These are phyloP conservation scores for Pestalotiopsis sp. DNA, from an alignment of 2,329 filamentous ascomycete species.

Conservation along the genomic window DNA sequence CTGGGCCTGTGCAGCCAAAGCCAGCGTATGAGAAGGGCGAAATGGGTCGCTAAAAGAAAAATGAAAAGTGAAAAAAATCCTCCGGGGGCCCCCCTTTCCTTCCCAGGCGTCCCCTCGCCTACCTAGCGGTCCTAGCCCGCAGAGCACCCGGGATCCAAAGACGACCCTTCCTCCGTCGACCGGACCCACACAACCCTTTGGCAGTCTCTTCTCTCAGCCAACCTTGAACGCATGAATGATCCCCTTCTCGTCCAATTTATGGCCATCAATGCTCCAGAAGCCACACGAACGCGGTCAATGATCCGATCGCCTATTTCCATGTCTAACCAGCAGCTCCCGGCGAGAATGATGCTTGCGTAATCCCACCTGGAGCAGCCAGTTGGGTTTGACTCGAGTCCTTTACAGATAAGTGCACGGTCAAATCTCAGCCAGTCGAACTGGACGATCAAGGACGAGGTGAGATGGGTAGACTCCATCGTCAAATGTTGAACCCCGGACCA, in stretches of 20 bases:
- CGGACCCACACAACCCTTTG: not conserved
- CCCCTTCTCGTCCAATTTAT: conserved; percentile 4
- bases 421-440: not conserved
- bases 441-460: not conserved
- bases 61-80: not conserved
- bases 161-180: not conserved
- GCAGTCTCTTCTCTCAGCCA: not conserved
- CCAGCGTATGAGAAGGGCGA: not conserved
- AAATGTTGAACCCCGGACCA: not conserved
- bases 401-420: not conserved
- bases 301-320: not conserved
- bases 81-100: not conserved
- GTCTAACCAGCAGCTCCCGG: not conserved
- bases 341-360: not conserved
- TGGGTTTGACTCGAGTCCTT: too few relatives aligned
- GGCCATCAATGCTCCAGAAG: not conserved
- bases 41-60: not conserved
- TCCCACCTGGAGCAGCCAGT: not conserved
- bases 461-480: not conserved
- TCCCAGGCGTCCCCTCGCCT: not conserved
- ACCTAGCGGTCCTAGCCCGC: not conserved
- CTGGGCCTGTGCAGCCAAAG: not conserved
- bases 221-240: conserved; percentile 10
- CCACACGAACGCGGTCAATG: not conserved
- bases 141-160: not conserved